These are phyloP conservation scores for Ambrosia artemisiifolia DNA, from an alignment of 129 eudicot species.

Conservation along the genomic window DNA sequence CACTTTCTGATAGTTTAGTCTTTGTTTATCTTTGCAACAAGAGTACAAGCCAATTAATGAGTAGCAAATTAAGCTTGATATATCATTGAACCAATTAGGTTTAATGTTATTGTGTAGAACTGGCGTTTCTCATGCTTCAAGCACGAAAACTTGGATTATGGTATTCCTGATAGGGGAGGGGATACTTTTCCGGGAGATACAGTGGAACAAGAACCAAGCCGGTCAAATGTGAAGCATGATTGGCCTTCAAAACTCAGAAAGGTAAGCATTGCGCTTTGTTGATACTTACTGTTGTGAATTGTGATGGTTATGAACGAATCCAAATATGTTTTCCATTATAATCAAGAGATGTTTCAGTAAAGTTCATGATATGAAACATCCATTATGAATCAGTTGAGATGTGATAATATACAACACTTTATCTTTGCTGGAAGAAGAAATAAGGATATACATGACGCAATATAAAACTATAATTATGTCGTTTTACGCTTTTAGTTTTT, in stretches of 20 bases:
- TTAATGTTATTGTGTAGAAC: constrained; percentile 32
- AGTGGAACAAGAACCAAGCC: constrained; percentile 33
- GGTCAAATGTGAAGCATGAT: constrained; percentile 21
- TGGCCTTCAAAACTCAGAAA: constrained; percentile 36
- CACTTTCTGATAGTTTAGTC: not conserved
- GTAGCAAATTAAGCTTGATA: not conserved
- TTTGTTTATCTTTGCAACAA: not conserved
- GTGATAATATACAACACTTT: not conserved
- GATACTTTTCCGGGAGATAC: constrained; percentile 18
- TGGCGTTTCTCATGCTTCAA: constrained; percentile 51
- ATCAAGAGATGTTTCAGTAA: not conserved
- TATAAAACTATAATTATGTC: not conserved
- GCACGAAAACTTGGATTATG: constrained; percentile 33
- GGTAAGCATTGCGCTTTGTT: constrained; percentile 26
- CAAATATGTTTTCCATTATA: not conserved
- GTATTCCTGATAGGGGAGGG: constrained; percentile 7
- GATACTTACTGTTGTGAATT: not conserved
- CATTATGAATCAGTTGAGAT: not conserved
- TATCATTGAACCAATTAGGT: not conserved
- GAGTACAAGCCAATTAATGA: not conserved
- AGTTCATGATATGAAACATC: not conserved
- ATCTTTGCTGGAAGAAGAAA: not conserved
- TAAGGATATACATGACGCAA: not conserved
- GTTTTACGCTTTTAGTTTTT: not conserved
- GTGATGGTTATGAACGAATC: not conserved